Base-by-base conservation (phyloP, 208 protist genomes). In the Crithidia mellificae region DNA sequence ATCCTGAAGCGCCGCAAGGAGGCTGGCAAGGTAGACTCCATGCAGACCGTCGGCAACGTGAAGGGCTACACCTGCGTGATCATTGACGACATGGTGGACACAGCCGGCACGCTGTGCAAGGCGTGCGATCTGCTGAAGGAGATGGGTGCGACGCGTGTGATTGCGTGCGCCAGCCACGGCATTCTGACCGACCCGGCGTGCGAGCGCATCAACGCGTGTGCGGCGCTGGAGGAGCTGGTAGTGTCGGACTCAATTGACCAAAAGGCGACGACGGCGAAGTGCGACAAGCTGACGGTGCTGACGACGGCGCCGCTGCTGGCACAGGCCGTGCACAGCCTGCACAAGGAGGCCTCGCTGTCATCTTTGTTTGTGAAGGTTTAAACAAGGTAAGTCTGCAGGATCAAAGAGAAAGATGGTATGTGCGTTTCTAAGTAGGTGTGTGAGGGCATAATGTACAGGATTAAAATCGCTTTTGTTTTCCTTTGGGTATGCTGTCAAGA, bases 51-150 rank as follows among this genome's bases (percentile, higher is more conserved):
- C 38, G 98, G 98, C 41, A 93, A 97, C 63, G 98, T 99, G 17
- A 49, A 87, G 59, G 97, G 94, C 44, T 97, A 96, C 78, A 89
- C 93, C 25, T 93, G 85, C 70, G 84, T 99, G 38, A 96, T 99
- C 43, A 81, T 98, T 24, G 98, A 99, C 58, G 98, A 99, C 76
- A 99, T 99, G 84, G 90, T 98, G 46, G 98, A 99, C 74, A 99
- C 98, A 9, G 96, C 88, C 2, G 95, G 96, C 30, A 98, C 97
- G 14, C 88, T 99, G 22, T 90, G 75, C 74, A 97, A 95, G 63
- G 96, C 96, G 25, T 93, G 87, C 49, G 81, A 92, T 38, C 63
- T 96, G 46, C 78, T 96, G 24, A 92, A 88, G 67, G 87, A 92
- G 46, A 95, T 94, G 90, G 92, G 92, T 6, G 98, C 98, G 5